phyloP scores from a whole-genome alignment of 1,284 basidiomycete species.

The Caloboletus firmus region DNA sequence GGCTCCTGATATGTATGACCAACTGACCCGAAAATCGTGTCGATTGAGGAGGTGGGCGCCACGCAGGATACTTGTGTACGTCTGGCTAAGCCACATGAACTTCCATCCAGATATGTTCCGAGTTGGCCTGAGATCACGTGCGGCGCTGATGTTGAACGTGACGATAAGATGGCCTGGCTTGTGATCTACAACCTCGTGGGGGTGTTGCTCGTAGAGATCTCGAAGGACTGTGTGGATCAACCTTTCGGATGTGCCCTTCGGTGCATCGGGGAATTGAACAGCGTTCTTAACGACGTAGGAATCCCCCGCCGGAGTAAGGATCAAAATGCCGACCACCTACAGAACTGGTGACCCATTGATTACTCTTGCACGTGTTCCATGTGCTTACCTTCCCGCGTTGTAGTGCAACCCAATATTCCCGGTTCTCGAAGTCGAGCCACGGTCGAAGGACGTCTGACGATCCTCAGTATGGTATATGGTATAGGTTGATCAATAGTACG shows the following conservation, averaged over 20 bases:
- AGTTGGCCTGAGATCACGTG: constrained; percentile 37
- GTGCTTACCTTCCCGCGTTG: constrained; percentile 22
- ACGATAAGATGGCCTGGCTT: constrained; percentile 28
- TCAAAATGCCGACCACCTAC: constrained; percentile 43
- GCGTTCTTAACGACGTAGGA: constrained; percentile 50
- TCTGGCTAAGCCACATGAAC: constrained; percentile 40
- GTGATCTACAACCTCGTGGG: background rate
- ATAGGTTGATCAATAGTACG: background rate
- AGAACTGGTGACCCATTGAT: background rate
- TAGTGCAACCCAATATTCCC: constrained; percentile 45
- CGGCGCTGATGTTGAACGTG: constrained; percentile 46
- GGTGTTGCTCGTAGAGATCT: constrained; percentile 29
- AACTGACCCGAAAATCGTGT: constrained; percentile 43
- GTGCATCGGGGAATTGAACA: constrained; percentile 45
- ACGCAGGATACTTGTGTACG: constrained; percentile 40
- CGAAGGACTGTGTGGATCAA: constrained; percentile 45
- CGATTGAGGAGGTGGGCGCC: constrained; percentile 39
- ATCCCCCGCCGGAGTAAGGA: constrained; percentile 42
- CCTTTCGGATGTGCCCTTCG: constrained; percentile 47
- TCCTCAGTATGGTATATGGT: background rate
- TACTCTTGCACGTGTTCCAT: background rate
- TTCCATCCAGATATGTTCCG: constrained; percentile 47
- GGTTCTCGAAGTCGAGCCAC: constrained; percentile 45
- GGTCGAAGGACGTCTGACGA: constrained; percentile 39
- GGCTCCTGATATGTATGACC: background rate